These are phyloP conservation scores for Penicillium diatomitis DNA, from an alignment of 495 filamentous ascomycete species.

Conservation along the genomic window DNA sequence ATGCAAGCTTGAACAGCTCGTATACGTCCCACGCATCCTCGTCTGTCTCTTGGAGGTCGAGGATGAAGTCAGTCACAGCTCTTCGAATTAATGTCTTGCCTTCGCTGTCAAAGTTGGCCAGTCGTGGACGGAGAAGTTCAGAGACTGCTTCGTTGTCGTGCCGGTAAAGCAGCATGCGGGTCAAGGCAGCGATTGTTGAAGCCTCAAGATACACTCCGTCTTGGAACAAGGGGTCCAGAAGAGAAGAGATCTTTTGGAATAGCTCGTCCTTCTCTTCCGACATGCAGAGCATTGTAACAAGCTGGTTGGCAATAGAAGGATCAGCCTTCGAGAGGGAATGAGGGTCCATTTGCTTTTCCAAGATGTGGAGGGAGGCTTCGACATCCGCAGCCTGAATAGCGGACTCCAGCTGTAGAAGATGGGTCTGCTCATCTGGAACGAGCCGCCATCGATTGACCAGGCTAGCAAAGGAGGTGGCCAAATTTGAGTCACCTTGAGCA, in stretches of 20 bases:
- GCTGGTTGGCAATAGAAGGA: constrained; percentile 58
- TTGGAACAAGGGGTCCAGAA: constrained; percentile 67
- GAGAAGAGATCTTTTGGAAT: constrained; percentile 58
- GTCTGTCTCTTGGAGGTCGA: constrained; percentile 49
- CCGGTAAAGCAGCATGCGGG: constrained; percentile 57
- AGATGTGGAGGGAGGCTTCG: constrained; percentile 52
- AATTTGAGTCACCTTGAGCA: constrained; percentile 55
- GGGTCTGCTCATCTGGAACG: constrained; percentile 53
- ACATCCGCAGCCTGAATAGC: constrained; percentile 60
- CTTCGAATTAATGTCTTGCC: constrained; percentile 56
- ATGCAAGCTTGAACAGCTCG: constrained; percentile 62
- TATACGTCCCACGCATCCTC: constrained; percentile 70
- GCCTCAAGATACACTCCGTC: constrained; percentile 58
- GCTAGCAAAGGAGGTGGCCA: constrained; percentile 61
- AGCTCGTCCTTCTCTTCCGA: constrained; percentile 40
- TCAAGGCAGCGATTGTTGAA: constrained; percentile 62
- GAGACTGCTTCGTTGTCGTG: constrained; percentile 67
- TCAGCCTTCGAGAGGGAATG: constrained; percentile 46
- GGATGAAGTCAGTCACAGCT: constrained; percentile 54
- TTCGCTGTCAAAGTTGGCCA: constrained; percentile 48
- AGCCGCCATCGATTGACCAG: constrained; percentile 56
- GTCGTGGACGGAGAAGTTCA: constrained; percentile 63
- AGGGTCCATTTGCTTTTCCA: constrained; percentile 49
- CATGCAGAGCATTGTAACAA: constrained; percentile 63
- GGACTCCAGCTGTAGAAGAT: constrained; percentile 66